phyloP scores from a whole-genome alignment of 2,329 filamentous ascomycete genomes.

The Aspergillus sp. region DNA sequence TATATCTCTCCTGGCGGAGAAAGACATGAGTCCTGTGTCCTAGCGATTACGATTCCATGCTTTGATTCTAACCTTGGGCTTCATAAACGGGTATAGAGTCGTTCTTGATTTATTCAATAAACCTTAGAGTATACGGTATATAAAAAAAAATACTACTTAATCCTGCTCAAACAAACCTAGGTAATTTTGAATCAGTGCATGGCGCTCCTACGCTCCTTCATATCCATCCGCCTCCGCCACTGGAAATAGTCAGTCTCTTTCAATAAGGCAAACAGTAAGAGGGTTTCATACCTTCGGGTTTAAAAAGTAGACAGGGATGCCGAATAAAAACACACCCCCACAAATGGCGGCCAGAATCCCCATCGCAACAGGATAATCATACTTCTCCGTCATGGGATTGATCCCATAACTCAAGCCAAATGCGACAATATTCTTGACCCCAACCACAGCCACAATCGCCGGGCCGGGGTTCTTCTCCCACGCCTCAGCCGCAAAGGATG shows the following conservation, averaged over 20 bases:
- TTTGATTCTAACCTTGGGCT: no score
- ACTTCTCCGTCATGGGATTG: conserved; percentile 23
- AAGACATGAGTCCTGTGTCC: no score
- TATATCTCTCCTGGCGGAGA: no score
- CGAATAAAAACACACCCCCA: conserved; percentile 21
- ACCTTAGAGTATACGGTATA: no score
- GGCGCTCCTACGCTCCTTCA: background rate
- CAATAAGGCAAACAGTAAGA: background rate
- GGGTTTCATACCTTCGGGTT: conserved; percentile 22
- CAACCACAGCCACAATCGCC: conserved; percentile 29
- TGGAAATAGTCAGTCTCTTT: background rate
- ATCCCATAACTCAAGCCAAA: conserved; percentile 31
- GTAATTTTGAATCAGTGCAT: background rate
- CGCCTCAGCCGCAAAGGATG: conserved; percentile 35
- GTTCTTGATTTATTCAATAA: no score
- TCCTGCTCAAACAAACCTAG: no score
- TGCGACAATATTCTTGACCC: conserved; percentile 28
- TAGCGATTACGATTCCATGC: no score
- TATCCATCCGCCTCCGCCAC: conserved; percentile 8
- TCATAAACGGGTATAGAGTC: no score
- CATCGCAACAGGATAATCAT: conserved; percentile 26
- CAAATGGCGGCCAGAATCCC: conserved; percentile 24
- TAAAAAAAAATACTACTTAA: no score
- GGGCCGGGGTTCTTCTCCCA: conserved; percentile 34
- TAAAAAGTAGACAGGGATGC: conserved; percentile 25